Conservation (phyloP, 768 basidiomycete species). For the Leccinum incarnatum region DNA sequence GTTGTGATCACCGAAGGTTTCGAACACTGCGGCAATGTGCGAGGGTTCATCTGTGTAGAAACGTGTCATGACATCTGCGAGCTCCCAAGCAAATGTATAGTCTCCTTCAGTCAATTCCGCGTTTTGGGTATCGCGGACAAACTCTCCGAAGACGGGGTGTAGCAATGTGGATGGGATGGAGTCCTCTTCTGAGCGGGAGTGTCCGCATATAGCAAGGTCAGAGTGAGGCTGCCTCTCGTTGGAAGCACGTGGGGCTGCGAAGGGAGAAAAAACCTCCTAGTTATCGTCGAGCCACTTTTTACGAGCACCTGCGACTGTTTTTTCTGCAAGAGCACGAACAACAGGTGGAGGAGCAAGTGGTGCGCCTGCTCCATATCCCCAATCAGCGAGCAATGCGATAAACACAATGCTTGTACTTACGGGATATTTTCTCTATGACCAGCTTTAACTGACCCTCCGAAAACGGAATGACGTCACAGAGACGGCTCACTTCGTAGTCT, state of each 20-base stretch:
- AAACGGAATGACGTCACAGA: no score
- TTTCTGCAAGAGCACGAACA: background rate
- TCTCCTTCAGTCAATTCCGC: background rate
- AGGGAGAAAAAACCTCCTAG: no score
- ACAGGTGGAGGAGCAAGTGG: background rate
- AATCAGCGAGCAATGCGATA: background rate
- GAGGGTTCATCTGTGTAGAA: background rate
- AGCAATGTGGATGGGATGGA: background rate
- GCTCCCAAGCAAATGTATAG: background rate
- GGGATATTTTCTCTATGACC: no score
- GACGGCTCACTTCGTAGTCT: background rate
- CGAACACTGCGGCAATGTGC: no score
- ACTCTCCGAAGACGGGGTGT: background rate
- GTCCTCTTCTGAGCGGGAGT: background rate
- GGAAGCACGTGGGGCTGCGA: no score
- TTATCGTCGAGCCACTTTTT: no score
- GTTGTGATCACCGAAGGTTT: no score
- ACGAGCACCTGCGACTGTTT: no score
- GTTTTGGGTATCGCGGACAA: background rate
- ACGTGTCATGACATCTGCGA: background rate
- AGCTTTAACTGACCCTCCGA: no score
- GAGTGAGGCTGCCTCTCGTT: background rate
- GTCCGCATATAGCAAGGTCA: background rate
- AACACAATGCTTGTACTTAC: background rate
- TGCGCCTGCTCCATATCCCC: background rate